Base-by-base conservation (phyloP, 345 rosid genomes). In the Eutrema japonicum region DNA sequence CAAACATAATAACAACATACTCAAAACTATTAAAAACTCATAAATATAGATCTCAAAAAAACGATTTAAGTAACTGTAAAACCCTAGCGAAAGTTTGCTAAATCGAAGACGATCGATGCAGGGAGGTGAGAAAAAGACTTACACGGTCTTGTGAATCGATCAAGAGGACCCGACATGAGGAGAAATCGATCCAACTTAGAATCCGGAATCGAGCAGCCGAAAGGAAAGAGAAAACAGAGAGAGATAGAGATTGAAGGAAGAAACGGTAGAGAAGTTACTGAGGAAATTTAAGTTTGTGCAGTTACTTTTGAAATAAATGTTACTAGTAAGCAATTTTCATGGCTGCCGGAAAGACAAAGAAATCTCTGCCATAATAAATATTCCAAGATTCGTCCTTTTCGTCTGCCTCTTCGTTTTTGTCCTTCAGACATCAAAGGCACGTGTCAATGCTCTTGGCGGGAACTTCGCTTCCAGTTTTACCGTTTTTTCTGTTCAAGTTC, bases 151-250 rank as follows among this genome's bases (percentile, higher is more conserved):
- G 68, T 55, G 55, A 59, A 33, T 9, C 61, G 78, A 58, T 74
- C 78, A 42, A 75, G 78, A 67, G 73, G 22, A 33, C 73, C 63
- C 29, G 78, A 59, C 78, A 75, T 73, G 51, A 56, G 16, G 43
- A 63, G 10, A 46, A 1, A 10, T 16, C 3, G 16, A 66, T 12
- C 36, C 16, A 47, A 54, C 11, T 46, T 70, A 16, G 22, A 7
- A 5, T 1, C 4, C 12, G 38, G 45, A 30, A 54, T 0, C 6
- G 46, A 12, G 46, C 11, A 38, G 42, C 10, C 42, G 42, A 40
- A 10, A 8, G 13, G 30, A 6, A 14, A 30, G 9, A 58, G 22
- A 29, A 32, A 32, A 16, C 16, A 38, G 60, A 55, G 60, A 64
- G 33, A 64, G 43, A 35, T 32, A 18, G 22, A 1, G 41, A 16